Evolutionary conservation across 2,329 filamentous ascomycete genomes (phyloP).

Genomic region (Penicillium sp.): DNA sequence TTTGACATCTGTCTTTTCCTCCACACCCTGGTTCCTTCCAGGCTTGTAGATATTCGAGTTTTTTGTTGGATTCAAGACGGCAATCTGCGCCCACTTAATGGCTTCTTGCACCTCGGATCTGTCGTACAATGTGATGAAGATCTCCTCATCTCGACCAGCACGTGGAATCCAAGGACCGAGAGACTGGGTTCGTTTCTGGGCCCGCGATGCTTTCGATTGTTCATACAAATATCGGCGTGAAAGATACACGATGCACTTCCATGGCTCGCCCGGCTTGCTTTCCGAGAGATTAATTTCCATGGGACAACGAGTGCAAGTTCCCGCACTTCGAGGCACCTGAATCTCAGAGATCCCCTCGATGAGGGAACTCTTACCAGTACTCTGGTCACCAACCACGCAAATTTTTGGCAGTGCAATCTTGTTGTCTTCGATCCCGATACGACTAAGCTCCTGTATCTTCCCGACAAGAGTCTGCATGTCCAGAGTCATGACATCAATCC

Average conservation of each 20-base stretch:
- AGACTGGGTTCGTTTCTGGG: slow-evolving; percentile 46
- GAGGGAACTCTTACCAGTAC: slow-evolving; percentile 69
- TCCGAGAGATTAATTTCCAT: slow-evolving; percentile 68
- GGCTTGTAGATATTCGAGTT: slow-evolving; percentile 52
- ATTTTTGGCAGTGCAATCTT: slow-evolving; percentile 66
- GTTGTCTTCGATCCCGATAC: slow-evolving; percentile 65
- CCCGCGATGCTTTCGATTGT: slow-evolving; percentile 29
- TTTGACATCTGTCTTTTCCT: slow-evolving; percentile 45
- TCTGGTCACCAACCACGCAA: slow-evolving; percentile 79
- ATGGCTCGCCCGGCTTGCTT: slow-evolving; percentile 42
- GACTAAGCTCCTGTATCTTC: slow-evolving; percentile 55
- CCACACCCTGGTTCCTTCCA: slow-evolving; percentile 35
- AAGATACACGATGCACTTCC: slow-evolving; percentile 64
- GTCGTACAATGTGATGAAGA: slow-evolving; percentile 59
- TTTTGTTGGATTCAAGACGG: slow-evolving; percentile 62
- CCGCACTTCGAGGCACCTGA: slow-evolving; percentile 62
- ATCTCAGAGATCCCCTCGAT: slow-evolving; percentile 61
- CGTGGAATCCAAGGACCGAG: slow-evolving; percentile 61
- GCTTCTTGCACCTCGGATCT: slow-evolving; percentile 60
- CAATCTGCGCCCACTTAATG: slow-evolving; percentile 69
- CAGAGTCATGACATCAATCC: slow-evolving; percentile 19
- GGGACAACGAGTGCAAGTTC: slow-evolving; percentile 74
- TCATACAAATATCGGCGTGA: slow-evolving; percentile 59
- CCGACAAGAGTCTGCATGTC: slow-evolving; percentile 36
- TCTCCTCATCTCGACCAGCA: slow-evolving; percentile 41